A percentile compares a stretch with the other conserved stretches of the same genome.
Conservation (phyloP, 2,329 filamentous ascomycete species). For the Hansfordia pulvinata region DNA sequence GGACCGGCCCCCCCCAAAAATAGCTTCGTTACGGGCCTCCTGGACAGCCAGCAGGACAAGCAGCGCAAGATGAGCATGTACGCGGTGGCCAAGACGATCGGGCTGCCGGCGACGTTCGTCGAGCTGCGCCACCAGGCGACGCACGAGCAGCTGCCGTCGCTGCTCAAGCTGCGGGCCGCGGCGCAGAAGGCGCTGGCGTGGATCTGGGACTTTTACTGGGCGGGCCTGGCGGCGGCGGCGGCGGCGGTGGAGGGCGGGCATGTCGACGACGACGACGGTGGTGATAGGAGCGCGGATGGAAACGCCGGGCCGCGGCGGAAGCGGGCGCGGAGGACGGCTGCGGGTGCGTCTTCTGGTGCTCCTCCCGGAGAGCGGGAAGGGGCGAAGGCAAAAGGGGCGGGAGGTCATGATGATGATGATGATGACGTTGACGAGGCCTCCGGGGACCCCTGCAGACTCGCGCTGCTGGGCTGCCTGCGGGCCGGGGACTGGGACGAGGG, state of each 20-base stretch:
- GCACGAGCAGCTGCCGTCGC: slow-evolving; percentile 71
- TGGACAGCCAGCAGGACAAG: slow-evolving; percentile 60
- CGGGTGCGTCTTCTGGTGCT: too few species aligned
- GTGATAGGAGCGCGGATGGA: slow-evolving; percentile 1
- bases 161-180: slow-evolving; percentile 58
- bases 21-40: slow-evolving; percentile 68
- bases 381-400: too few species aligned
- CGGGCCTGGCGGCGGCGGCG: slow-evolving; percentile 23
- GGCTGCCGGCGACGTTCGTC: slow-evolving; percentile 66
- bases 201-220: slow-evolving; percentile 89
- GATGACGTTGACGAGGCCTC: slow-evolving; percentile 23
- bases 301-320: slow-evolving; percentile 6
- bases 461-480: too few species aligned
- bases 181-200: slow-evolving; percentile 60
- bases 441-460: slow-evolving; percentile 26
- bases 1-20: slow-evolving; percentile 1
- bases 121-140: slow-evolving; percentile 83
- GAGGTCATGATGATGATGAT: too few species aligned
- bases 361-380: too few species aligned
- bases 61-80: slow-evolving; percentile 61
- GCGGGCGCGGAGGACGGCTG: slow-evolving; percentile 5
- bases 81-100: slow-evolving; percentile 52
- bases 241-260: slow-evolving; percentile 2
- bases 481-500: too few species aligned
- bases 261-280: slow-evolving; percentile 1